Base-by-base conservation (phyloP, 805 yeast genomes). In the Candida chilensis region DNA sequence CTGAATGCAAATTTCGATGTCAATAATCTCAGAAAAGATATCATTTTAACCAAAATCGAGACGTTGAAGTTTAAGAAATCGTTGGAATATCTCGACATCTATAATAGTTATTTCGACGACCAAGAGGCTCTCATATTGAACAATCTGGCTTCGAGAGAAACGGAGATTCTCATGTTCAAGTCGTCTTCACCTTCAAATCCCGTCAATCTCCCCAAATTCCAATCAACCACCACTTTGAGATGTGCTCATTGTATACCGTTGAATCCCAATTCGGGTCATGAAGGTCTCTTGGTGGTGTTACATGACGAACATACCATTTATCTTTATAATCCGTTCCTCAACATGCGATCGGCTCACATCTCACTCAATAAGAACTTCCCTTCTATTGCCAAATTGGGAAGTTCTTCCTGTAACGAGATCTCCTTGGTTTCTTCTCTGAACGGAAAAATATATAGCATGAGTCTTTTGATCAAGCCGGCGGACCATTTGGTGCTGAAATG, bases 11-110 rank as follows among this genome's bases (percentile, higher is more conserved):
- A 41, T 15, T 32, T 47, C 33, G 74, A 63, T 20, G 37, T 51
- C 5, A 47, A 57, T 5, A 39, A 48, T 4, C 48, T 72, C 15
- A 56, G 74, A 24, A 83, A 80, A 40, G 94, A 85, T 47, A 66
- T 79, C 42, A 76, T 79, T n/a, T 54, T 84, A 36, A 74, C 87
- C 0, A 71, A 68, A 42, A 50, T 82, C 2, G 75, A 74, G 12
- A 50, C 69, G 2, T 52, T 61, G 24, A 56, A 47, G 30, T 24
- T 52, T 9, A 46, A 49, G 13, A 54, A 55, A 4, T 45, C 53
- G n/a, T 36, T 47, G 8, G 29, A 39, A 2, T 30, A 47, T 12
- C 37, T 70, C 17, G 59, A 60, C 27, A 46, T 64, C 1, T 47
- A 52, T 29, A 60, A 60, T 6, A 35, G 71, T n/a, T 41, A 45